phyloP scores from a whole-genome alignment of 2,329 filamentous ascomycete genomes.

The Magnaporthiopsis poae region DNA sequence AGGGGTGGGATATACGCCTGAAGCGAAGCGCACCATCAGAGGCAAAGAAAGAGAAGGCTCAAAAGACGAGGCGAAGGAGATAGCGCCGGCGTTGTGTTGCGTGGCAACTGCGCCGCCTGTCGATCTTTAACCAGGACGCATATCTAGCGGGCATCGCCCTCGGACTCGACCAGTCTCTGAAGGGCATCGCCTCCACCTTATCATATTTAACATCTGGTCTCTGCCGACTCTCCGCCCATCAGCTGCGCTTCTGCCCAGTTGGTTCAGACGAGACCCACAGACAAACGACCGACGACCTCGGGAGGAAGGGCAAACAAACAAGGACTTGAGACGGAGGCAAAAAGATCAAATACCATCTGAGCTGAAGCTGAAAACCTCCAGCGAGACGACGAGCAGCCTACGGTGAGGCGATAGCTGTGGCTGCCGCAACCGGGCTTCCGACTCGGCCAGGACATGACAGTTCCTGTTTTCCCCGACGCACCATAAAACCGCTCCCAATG shows the following conservation, averaged over 20 bases:
- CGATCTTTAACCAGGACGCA: background rate
- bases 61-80: background rate
- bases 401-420: background rate
- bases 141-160: background rate
- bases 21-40: background rate
- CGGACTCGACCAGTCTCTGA: background rate
- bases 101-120: background rate
- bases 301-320: background rate
- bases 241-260: background rate
- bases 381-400: background rate
- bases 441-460: background rate
- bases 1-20: background rate
- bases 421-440: background rate
- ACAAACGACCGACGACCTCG: background rate
- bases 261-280: background rate
- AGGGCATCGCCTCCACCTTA: background rate
- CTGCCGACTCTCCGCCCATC: background rate
- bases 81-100: background rate
- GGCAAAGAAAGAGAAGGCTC: background rate
- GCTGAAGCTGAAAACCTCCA: background rate
- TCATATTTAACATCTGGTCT: background rate
- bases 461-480: background rate
- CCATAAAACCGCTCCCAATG: conserved; percentile 35
- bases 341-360: background rate
- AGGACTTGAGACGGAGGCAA: background rate